Evolutionary conservation across 192 early-diverging fungal genomes (phyloP).

Genomic region (Umbelopsis vinacea): DNA sequence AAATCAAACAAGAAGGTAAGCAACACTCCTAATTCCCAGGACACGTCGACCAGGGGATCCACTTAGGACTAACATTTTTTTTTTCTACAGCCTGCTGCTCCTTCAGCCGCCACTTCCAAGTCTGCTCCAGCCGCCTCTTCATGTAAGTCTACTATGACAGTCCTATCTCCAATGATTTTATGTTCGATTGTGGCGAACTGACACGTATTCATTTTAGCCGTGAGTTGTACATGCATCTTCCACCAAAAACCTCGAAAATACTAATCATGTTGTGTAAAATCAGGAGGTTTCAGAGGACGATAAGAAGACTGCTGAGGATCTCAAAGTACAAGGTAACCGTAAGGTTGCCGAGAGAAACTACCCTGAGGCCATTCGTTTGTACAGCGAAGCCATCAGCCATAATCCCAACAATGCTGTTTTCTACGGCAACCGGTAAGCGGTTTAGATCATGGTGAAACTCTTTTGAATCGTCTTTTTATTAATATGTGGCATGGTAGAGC

Average conservation of each 20-base stretch:
- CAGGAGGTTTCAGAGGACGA: slow-evolving; percentile 55
- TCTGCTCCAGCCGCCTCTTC: slow-evolving; percentile 28
- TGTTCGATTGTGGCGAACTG: background rate
- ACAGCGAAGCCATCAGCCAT: slow-evolving; percentile 90
- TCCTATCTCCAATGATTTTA: background rate
- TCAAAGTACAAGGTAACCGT: slow-evolving; percentile 84
- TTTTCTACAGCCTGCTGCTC: slow-evolving; percentile 32
- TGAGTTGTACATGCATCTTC: slow-evolving; percentile 2
- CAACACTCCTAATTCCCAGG: background rate
- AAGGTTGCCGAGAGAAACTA: slow-evolving; percentile 85
- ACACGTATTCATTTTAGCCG: slow-evolving; percentile 19
- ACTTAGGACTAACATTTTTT: background rate
- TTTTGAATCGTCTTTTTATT: background rate
- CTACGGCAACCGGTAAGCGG: slow-evolving; percentile 88
- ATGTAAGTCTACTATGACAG: slow-evolving; percentile 24
- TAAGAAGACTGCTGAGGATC: slow-evolving; percentile 83
- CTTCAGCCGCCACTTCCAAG: slow-evolving; percentile 36
- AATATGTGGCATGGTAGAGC: slow-evolving; percentile 60
- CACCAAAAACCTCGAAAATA: too few species aligned
- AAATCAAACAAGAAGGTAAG: slow-evolving; percentile 48
- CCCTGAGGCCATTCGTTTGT: slow-evolving; percentile 81
- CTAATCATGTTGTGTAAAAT: background rate
- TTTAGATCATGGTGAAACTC: background rate
- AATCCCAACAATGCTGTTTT: slow-evolving; percentile 90
- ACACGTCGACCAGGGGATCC: background rate